A percentile compares a stretch with the other conserved stretches of the same genome.
These are phyloP conservation scores for Ascochyta clinopodiicola DNA, from an alignment of 2,329 filamentous ascomycete species.

Conservation along the genomic window DNA sequence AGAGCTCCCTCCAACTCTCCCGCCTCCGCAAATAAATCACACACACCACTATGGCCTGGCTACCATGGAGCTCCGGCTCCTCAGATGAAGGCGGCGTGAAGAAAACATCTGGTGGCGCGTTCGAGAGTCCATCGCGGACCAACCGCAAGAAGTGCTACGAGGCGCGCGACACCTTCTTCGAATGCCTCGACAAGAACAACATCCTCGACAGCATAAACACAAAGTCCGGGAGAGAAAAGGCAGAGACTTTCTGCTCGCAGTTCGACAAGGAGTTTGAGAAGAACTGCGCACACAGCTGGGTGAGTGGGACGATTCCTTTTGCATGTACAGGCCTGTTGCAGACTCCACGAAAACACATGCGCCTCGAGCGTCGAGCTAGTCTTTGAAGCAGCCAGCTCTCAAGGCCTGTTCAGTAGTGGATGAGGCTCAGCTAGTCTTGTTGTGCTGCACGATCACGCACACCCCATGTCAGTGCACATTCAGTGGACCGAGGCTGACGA, in stretches of 20 bases:
- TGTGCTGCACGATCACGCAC: conserved; percentile 12
- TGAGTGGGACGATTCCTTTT: conserved; percentile 55
- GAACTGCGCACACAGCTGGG: conserved; percentile 91
- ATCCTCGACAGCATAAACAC: conserved; percentile 76
- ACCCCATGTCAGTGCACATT: neutral
- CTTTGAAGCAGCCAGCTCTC: neutral
- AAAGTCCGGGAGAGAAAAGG: conserved; percentile 58
- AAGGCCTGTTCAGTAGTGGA: neutral
- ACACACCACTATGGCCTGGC: conserved; percentile 59
- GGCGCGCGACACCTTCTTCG: conserved; percentile 85
- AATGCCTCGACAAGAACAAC: conserved; percentile 79
- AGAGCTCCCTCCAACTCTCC: conserved; percentile 7
- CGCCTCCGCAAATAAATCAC: conserved; percentile 15
- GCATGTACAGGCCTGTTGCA: neutral
- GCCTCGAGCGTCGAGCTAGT: neutral
- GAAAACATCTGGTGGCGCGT: conserved; percentile 59
- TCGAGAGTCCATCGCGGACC: conserved; percentile 81
- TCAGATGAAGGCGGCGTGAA: conserved; percentile 43
- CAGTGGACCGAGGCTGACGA: conserved; percentile 11
- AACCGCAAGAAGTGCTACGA: conserved; percentile 89
- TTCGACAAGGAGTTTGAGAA: conserved; percentile 75
- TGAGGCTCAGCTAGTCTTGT: neutral
- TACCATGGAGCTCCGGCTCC: conserved; percentile 56
- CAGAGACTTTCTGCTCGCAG: conserved; percentile 62
- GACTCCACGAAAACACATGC: neutral